Base-by-base conservation (phyloP, 1,284 basidiomycete species). In the Stygiomarasmius scandens region DNA sequence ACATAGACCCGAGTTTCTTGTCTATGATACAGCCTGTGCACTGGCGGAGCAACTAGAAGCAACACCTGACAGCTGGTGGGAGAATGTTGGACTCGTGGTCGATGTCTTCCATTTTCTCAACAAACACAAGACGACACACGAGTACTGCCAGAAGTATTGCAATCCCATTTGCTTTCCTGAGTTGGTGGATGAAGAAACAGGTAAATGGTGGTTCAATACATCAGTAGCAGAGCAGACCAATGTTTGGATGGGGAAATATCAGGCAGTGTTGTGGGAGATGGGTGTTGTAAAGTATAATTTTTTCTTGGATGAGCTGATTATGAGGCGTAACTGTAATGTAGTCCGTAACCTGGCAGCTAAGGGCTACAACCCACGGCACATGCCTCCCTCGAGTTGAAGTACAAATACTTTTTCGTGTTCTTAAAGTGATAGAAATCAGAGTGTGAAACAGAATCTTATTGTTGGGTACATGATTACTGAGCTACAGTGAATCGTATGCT, bases 21-120 rank as follows among this genome's bases (percentile, higher is more conserved):
- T 52, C 24, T 52, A 45, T n/a, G 55, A 56, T 45, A 50, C 29
- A 3, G 22, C 44, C 48, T 52, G 36, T 44, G 9, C 54, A 19
- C 16, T 24, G 11, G 23, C 9, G 1, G 2, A 44, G 25, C 55
- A 52, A 46, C 3, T 41, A 8, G 24, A 46, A n/a, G 44, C 6
- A 3, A 41, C 50, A n/a, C 52, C 52, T 46, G 38, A 41, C n/a
- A 19, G 16, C 14, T 41, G 38, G 38, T 41, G 38, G 38, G n/a
- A 19, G 16, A 16, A 19, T 19, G 16, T 41, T 16, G 38, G 38
- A 4, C 38, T 41, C 4, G 38, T 41, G 14, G 49, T 49, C 8
- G 55, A 57, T 29, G 49, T 56, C 12, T 60, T 56, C 23, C 58
- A 60, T 43, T 56, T 60, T 32, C 25, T 46, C 25, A 52, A 56